Evolutionary conservation across 352 stramenopile species (phyloP).

Genomic region (Saprolegnia diclina): DNA sequence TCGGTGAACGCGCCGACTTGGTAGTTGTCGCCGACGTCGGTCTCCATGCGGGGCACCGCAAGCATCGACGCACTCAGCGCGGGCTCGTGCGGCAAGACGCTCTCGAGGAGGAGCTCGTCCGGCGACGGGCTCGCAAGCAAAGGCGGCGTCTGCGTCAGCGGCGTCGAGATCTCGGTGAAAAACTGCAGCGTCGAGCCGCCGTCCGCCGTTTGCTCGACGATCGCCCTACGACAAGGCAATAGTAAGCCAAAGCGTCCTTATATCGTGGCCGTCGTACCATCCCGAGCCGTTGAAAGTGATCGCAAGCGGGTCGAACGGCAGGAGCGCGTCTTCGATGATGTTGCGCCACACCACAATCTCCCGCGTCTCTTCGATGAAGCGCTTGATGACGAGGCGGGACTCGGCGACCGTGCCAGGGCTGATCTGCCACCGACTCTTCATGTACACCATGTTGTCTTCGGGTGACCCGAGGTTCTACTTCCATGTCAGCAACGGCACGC

Average conservation of each 20-base stretch:
- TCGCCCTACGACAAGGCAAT: conserved; percentile 8
- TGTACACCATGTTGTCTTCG: conserved; percentile 24
- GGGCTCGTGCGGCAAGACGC: neutral
- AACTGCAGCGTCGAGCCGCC: conserved; percentile 13
- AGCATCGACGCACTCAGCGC: neutral
- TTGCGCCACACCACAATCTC: conserved; percentile 27
- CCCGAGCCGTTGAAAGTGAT: conserved; percentile 21
- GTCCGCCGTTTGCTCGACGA: conserved; percentile 16
- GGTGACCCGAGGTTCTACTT: neutral
- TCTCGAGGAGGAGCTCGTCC: neutral
- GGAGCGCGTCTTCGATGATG: conserved; percentile 19
- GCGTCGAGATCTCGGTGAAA: conserved; percentile 26
- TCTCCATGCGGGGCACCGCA: neutral
- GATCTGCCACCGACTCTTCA: conserved; percentile 26
- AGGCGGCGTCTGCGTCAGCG: conserved; percentile 7
- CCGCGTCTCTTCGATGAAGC: conserved; percentile 11
- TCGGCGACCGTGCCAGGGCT: neutral
- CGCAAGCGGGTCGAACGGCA: conserved; percentile 16
- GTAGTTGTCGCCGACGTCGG: neutral
- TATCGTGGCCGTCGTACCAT: neutral
- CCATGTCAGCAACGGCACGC: neutral
- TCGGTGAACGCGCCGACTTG: conserved; percentile 25
- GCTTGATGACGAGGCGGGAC: conserved; percentile 22
- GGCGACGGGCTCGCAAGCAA: neutral
- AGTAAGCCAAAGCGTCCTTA: neutral